A percentile compares a stretch with the other conserved stretches of the same genome.
Evolutionary conservation across 331 rosid genomes (phyloP).

Genomic region (Erythrophleum ivorense): DNA sequence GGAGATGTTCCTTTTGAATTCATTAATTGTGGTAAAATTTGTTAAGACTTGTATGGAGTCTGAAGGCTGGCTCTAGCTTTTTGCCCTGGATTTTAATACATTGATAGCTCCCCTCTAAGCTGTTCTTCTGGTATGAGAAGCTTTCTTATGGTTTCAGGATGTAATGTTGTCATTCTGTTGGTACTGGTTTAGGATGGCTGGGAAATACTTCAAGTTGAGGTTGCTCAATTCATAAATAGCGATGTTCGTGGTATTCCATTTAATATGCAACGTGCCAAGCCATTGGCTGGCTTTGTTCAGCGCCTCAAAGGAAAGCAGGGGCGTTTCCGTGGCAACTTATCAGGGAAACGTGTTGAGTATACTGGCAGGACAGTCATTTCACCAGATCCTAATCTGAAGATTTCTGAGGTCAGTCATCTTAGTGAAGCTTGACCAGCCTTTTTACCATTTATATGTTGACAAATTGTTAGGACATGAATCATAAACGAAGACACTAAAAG

Average conservation of each 20-base stretch:
- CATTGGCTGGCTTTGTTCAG: constrained; percentile 78
- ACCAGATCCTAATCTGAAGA: constrained; percentile 96
- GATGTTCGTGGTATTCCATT: constrained; percentile 72
- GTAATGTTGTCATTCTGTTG: constrained; percentile 42
- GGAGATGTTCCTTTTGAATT: neutral
- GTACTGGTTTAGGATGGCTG: constrained; percentile 60
- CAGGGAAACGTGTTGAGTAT: constrained; percentile 92
- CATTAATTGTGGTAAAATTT: neutral
- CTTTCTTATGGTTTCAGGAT: constrained; percentile 35
- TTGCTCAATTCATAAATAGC: constrained; percentile 85
- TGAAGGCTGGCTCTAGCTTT: constrained; percentile 30
- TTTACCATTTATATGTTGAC: constrained; percentile 17
- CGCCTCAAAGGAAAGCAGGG: constrained; percentile 97
- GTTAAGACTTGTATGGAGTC: constrained; percentile 5
- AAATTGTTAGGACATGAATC: constrained; percentile 15
- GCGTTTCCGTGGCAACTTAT: constrained; percentile 89
- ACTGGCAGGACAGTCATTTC: constrained; percentile 98
- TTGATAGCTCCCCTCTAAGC: constrained; percentile 26
- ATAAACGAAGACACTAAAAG: constrained; percentile 9
- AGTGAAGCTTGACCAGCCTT: constrained; percentile 25
- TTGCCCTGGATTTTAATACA: constrained; percentile 23
- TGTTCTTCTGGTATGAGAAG: constrained; percentile 29
- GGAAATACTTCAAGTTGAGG: constrained; percentile 78
- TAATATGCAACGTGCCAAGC: constrained; percentile 53
- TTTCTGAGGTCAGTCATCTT: constrained; percentile 71